Conservation (phyloP, 2,329 filamentous ascomycete genomes). For the Mycosphaerella arachidis region DNA sequence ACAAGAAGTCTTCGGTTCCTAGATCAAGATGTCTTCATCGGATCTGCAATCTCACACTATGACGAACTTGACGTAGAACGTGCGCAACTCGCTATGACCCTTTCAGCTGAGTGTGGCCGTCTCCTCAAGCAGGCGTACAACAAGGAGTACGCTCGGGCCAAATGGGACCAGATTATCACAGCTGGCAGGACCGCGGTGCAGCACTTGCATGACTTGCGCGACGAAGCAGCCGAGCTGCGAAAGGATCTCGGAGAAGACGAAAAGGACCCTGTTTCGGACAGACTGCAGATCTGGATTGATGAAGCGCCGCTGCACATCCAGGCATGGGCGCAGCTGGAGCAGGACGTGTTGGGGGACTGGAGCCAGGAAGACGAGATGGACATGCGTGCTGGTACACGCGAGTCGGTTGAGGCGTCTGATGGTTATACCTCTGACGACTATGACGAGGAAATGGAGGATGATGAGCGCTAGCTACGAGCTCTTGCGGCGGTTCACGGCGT, state of each 20-base stretch:
- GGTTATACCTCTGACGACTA: background rate
- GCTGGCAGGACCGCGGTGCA: background rate
- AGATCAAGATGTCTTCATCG: conserved; percentile 5
- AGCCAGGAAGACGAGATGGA: background rate
- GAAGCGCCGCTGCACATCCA: background rate
- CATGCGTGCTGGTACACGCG: background rate
- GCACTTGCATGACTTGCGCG: background rate
- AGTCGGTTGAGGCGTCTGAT: background rate
- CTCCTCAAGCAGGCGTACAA: background rate
- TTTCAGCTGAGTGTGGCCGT: background rate
- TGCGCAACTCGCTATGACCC: conserved; percentile 3
- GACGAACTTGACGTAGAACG: conserved; percentile 2
- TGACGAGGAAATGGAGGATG: background rate
- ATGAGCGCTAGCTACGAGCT: background rate
- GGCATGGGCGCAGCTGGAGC: background rate
- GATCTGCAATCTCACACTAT: conserved; percentile 4
- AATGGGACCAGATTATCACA: conserved; percentile 7
- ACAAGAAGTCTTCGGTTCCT: conserved; percentile 6
- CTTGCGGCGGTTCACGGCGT: too few relatives aligned
- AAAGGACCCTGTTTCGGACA: background rate
- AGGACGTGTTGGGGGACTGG: background rate
- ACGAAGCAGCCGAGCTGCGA: background rate
- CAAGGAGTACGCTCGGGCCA: conserved; percentile 2
- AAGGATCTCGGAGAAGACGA: background rate
- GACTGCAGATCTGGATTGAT: background rate